Percentiles rank a stretch among this genome's conserved stretches.
phyloP scores from a whole-genome alignment of 345 rosid species.

The Dovyalis caffra region DNA sequence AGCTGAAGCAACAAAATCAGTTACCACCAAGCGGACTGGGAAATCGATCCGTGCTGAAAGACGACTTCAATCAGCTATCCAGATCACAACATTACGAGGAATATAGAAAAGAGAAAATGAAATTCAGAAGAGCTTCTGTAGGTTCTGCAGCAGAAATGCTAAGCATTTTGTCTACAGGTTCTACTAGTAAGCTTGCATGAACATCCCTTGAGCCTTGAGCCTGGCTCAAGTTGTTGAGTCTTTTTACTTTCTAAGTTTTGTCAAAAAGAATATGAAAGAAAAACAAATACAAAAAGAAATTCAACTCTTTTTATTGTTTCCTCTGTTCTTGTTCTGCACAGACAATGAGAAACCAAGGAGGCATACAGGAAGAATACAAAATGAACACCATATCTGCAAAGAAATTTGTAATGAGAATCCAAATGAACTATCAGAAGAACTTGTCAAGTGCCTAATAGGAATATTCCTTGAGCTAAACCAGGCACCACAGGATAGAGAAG shows the following conservation, averaged over 20 bases:
- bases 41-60: conserved; percentile 17
- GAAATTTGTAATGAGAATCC: conserved; percentile 52
- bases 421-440: conserved; percentile 70
- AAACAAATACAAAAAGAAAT: background rate
- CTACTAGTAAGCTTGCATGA: conserved; percentile 41
- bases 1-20: conserved; percentile 27
- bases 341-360: conserved; percentile 50
- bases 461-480: conserved; percentile 68
- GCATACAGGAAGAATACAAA: conserved; percentile 41
- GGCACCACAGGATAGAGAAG: conserved; percentile 36
- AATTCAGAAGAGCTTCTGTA: conserved; percentile 55
- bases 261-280: background rate
- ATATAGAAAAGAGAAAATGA: conserved; percentile 34
- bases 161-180: conserved; percentile 42
- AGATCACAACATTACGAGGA: conserved; percentile 52
- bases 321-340: conserved; percentile 19
- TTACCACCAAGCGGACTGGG: conserved; percentile 20
- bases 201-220: background rate
- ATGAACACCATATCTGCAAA: conserved; percentile 27
- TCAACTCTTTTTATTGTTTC: background rate
- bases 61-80: conserved; percentile 40
- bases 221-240: background rate
- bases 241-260: too few relatives aligned
- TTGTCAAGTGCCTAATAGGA: conserved; percentile 62
- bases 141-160: conserved; percentile 59